Evolutionary conservation across 306 rosid species (phyloP).

Genomic region (Sophora flavescens): DNA sequence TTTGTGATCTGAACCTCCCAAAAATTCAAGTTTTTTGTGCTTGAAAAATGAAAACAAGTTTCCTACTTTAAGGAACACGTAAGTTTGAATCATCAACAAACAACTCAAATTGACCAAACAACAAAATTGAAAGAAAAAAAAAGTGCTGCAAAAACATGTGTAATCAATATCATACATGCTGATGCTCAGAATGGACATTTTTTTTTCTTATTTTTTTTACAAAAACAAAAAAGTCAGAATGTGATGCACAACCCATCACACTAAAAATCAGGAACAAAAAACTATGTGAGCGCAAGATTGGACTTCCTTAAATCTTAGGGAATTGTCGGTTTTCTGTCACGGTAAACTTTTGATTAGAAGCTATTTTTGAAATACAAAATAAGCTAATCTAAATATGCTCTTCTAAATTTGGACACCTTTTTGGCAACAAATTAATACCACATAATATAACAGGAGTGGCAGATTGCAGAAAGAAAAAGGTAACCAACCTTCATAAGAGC

Average conservation of each 20-base stretch:
- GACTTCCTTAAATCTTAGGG: too few relatives aligned
- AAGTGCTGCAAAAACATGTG: neutral
- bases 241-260: conserved; percentile 6
- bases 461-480: conserved; percentile 3
- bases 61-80: conserved; percentile 20
- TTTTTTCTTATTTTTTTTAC: neutral
- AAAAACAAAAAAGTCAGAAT: neutral
- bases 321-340: too few relatives aligned
- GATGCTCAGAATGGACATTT: neutral
- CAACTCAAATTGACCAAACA: neutral
- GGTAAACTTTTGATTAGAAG: too few relatives aligned
- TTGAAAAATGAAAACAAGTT: neutral
- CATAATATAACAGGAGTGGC: neutral
- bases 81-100: neutral
- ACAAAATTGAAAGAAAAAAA: neutral
- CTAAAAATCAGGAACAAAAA: neutral
- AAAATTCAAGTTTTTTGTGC: conserved; percentile 1
- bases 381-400: neutral
- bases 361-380: too few relatives aligned
- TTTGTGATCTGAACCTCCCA: neutral
- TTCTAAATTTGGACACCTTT: neutral
- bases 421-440: neutral
- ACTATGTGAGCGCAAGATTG: neutral
- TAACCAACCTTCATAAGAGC: conserved; percentile 72
- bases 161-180: neutral